These are phyloP conservation scores for Sideroxylon spinosum DNA, from an alignment of 179 eudicot species.

Conservation along the genomic window DNA sequence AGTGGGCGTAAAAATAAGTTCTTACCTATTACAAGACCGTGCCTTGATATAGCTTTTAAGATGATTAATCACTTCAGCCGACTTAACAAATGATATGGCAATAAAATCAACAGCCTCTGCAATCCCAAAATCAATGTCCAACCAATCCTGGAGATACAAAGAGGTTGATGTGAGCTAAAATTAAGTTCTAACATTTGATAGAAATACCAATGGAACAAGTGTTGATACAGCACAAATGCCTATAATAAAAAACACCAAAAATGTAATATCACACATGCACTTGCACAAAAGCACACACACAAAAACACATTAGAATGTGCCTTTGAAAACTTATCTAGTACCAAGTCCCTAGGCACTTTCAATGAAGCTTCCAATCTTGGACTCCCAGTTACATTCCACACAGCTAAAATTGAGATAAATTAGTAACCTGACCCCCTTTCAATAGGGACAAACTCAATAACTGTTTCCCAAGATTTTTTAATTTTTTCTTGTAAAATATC, in stretches of 20 bases:
- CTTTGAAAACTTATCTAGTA: neutral
- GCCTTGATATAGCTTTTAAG: slow-evolving; percentile 77
- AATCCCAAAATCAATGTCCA: slow-evolving; percentile 88
- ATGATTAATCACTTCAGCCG: slow-evolving; percentile 84
- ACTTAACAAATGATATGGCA: slow-evolving; percentile 84
- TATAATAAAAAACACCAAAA: neutral
- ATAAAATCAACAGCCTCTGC: slow-evolving; percentile 86
- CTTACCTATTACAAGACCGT: slow-evolving; percentile 60
- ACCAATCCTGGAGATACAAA: slow-evolving; percentile 64
- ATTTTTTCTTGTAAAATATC: neutral
- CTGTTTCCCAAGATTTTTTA: neutral
- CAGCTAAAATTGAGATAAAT: neutral
- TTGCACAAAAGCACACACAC: neutral
- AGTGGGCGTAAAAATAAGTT: neutral
- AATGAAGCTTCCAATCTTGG: neutral
- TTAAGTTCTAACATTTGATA: neutral
- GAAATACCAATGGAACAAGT: neutral
- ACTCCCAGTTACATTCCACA: neutral
- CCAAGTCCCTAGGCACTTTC: neutral
- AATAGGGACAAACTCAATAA: neutral
- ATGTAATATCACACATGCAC: neutral
- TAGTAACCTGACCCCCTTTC: neutral
- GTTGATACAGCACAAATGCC: neutral
- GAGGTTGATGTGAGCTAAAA: neutral
- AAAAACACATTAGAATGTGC: neutral